phyloP scores from a whole-genome alignment of 768 basidiomycete genomes.

The Hebeloma cylindrosporum region DNA sequence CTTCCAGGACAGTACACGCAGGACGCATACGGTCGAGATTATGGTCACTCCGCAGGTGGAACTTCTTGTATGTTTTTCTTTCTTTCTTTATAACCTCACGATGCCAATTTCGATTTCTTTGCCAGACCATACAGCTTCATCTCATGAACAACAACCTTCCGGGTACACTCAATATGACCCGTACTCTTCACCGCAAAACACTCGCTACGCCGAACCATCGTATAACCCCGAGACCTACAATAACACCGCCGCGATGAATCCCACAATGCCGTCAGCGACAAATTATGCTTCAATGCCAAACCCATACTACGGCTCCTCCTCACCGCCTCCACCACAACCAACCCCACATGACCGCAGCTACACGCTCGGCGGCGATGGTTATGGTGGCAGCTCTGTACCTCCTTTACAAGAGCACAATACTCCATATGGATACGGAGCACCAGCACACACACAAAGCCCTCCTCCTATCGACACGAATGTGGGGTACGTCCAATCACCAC shows the following conservation, averaged over 20 bases:
- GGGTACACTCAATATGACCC: conserved; percentile 53
- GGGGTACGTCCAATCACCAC: conserved; percentile 19
- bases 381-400: conserved; percentile 47
- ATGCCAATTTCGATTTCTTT: not conserved
- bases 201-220: conserved; percentile 27
- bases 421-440: conserved; percentile 18
- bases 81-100: conserved; percentile 22
- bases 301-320: conserved; percentile 27
- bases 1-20: conserved; percentile 32
- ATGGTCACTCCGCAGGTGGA: conserved; percentile 55
- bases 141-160: conserved; percentile 47
- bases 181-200: conserved; percentile 35
- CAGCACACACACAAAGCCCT: conserved; percentile 30
- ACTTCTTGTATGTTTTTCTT: conserved; percentile 49
- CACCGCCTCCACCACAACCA: conserved; percentile 22
- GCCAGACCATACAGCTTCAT: conserved; percentile 55
- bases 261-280: conserved; percentile 15
- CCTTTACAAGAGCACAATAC: conserved; percentile 34
- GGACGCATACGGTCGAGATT: conserved; percentile 39
- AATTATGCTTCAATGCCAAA: conserved; percentile 22
- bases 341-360: conserved; percentile 49
- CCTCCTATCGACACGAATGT: conserved; percentile 40
- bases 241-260: conserved; percentile 18
- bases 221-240: conserved; percentile 42
- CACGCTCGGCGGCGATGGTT: conserved; percentile 56